Evolutionary conservation across 2,329 filamentous ascomycete genomes (phyloP).

Genomic region (Karstenula rhodostoma): DNA sequence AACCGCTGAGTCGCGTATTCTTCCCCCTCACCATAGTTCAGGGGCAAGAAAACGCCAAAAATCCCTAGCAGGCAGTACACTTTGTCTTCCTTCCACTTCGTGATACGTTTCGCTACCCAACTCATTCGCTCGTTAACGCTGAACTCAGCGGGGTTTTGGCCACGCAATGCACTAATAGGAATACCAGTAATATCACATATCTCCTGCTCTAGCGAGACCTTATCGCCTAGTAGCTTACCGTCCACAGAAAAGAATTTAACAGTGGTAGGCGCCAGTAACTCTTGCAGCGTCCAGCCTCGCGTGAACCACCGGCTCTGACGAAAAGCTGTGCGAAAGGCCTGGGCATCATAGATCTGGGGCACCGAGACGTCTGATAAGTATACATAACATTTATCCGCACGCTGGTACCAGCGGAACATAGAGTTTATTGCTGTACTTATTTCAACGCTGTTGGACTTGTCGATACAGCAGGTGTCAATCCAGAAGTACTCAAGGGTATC

Average conservation of each 20-base stretch:
- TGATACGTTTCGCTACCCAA: neutral
- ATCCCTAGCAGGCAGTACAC: neutral
- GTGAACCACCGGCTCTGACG: slow-evolving; percentile 3
- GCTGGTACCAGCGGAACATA: slow-evolving; percentile 6
- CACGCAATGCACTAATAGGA: neutral
- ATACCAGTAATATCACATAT: slow-evolving; percentile 14
- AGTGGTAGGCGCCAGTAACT: slow-evolving; percentile 11
- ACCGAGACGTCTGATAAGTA: neutral
- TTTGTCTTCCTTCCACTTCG: neutral
- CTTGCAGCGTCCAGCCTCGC: neutral
- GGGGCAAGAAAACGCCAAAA: slow-evolving; percentile 1
- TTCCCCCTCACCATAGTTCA: neutral
- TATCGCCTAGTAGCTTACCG: slow-evolving; percentile 17
- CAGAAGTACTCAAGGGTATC: slow-evolving; percentile 11
- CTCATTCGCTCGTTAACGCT: neutral
- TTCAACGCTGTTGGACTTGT: neutral
- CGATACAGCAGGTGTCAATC: slow-evolving; percentile 14
- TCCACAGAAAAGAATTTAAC: slow-evolving; percentile 16
- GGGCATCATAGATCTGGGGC: neutral
- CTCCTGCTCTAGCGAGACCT: slow-evolving; percentile 18
- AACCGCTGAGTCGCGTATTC: neutral
- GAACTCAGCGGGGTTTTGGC: neutral
- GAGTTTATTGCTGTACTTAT: neutral
- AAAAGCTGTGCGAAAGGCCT: slow-evolving; percentile 7
- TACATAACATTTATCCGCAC: neutral